A percentile compares a stretch with the other conserved stretches of the same genome.
These are phyloP conservation scores for Rhazya stricta DNA, from an alignment of 257 asterid species.

Conservation along the genomic window DNA sequence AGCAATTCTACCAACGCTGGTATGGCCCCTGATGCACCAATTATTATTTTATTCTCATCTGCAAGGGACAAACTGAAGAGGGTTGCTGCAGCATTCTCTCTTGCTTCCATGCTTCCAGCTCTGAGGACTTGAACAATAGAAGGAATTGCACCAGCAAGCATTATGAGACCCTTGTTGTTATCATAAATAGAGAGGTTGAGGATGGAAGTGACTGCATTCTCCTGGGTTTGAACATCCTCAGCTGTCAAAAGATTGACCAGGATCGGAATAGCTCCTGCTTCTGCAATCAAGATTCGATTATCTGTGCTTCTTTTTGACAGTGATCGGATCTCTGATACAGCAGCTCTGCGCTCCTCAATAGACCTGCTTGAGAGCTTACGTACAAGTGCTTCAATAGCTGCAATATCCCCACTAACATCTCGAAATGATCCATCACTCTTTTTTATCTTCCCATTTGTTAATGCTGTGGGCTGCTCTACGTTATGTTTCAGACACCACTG, in stretches of 20 bases:
- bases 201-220: conserved; percentile 77
- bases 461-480: conserved; percentile 52
- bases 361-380: conserved; percentile 64
- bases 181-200: conserved; percentile 83
- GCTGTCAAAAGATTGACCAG: conserved; percentile 65
- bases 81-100: conserved; percentile 92
- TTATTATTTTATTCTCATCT: conserved; percentile 78
- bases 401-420: conserved; percentile 65
- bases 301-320: conserved; percentile 89
- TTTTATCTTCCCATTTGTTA: conserved; percentile 56
- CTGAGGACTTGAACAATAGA: conserved; percentile 85
- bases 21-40: conserved; percentile 93
- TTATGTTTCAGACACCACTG: conserved; percentile 75
- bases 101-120: conserved; percentile 83
- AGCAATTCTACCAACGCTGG: conserved; percentile 81
- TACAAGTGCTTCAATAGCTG: conserved; percentile 60
- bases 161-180: conserved; percentile 65
- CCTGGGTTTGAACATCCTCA: conserved; percentile 61
- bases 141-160: conserved; percentile 90
- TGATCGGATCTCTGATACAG: conserved; percentile 75
- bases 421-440: conserved; percentile 79
- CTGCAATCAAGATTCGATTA: conserved; percentile 79
- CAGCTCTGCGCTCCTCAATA: conserved; percentile 53
- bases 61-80: conserved; percentile 79
- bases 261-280: conserved; percentile 84